phyloP scores from a whole-genome alignment of 1,284 basidiomycete genomes.

The Singerocomus inundabilis region DNA sequence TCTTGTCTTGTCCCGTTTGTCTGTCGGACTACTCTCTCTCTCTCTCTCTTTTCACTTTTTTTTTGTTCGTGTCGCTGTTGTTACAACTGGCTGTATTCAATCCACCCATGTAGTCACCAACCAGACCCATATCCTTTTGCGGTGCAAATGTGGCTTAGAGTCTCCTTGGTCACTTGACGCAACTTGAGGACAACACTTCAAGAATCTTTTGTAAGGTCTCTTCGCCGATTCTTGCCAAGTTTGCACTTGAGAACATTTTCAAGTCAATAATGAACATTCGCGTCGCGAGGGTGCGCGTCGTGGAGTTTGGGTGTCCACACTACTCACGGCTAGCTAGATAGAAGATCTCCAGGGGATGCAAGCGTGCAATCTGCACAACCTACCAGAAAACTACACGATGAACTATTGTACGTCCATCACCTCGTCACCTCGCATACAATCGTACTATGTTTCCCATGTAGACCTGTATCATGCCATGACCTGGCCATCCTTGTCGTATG shows the following conservation, averaged over 20 bases:
- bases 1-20: conserved; percentile 3
- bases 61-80: conserved; percentile 25
- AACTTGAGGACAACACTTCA: neutral
- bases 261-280: conserved; percentile 54
- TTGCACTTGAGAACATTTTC: neutral
- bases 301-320: neutral
- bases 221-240: neutral
- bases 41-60: neutral
- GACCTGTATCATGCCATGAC: conserved; percentile 95
- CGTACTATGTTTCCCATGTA: conserved; percentile 34
- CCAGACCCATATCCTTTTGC: conserved; percentile 12
- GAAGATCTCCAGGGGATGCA: conserved; percentile 84
- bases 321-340: conserved; percentile 37
- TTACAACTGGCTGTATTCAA: conserved; percentile 26
- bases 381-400: conserved; percentile 94
- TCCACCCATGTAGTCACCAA: conserved; percentile 19
- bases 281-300: conserved; percentile 46
- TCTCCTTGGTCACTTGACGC: neutral
- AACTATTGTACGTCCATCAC: conserved; percentile 70
- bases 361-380: conserved; percentile 88
- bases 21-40: too few species aligned
- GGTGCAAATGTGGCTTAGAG: neutral
- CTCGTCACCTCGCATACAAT: conserved; percentile 20
- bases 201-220: neutral
- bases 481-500: conserved; percentile 96